Evolutionary conservation across 371 early-diverging fungal genomes (phyloP), one percentile per base, ranked within the genome.

Genomic region (Batrachochytrium dendrobatidis): DNA sequence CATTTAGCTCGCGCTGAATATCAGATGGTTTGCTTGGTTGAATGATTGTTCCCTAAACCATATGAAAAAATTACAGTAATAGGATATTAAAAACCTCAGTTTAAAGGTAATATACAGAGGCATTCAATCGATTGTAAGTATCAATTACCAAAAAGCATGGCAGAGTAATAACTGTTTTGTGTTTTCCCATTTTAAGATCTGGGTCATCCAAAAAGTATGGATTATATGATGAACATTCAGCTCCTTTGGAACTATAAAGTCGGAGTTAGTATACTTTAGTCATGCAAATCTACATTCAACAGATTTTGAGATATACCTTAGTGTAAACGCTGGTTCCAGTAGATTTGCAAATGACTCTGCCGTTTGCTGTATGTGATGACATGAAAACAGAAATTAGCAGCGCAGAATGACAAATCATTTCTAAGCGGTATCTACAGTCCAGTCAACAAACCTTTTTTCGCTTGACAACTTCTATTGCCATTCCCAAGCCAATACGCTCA

Each of bases 1-100:
- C 90, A 62, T 93, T 90, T 31, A 88, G 65, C 62, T 87, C 87
- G 46, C 75, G 73, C 30, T 81, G 79, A 58, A 83, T 67, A 15
- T 85, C 81, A 2, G 71, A 67, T 0, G 83, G 74, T 33, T 69
- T 69, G 44, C 75, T 75, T 65, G 82, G 84, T 60, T 82, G 80
- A 44, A 86, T 72, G 31, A 84, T 76, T 26, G 88, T 85, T 18
- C 85, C 81, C 86, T 85, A 24, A 15, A 22, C 24, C 18, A n/a
- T n/a, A n/a, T n/a, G n/a, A n/a, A n/a, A n/a, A n/a, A 54, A 31
- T 15, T 35, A 34, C 12, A 26, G 48, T 15, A 33, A 50, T 30
- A 54, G 30, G 3, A 31, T 25, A 45, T 17, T 4, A 26, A 8
- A 0, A 6, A 25, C 26, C 1, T 15, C 32, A 5, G 31, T 3